These are phyloP conservation scores for Wickerhamiella parazyma DNA, from an alignment of 805 yeast species.

Conservation along the genomic window DNA sequence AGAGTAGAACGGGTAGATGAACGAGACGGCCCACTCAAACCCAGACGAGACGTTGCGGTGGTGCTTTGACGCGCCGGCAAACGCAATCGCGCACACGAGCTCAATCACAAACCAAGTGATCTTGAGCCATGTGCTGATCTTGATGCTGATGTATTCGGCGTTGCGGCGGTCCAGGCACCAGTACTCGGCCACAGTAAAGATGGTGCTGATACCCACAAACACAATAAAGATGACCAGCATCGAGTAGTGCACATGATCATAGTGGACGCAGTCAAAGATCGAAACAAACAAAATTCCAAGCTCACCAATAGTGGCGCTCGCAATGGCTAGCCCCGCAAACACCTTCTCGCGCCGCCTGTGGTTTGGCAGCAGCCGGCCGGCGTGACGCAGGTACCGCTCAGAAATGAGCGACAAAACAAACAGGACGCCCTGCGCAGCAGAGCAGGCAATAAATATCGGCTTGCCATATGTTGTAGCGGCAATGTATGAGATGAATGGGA, in stretches of 20 bases:
- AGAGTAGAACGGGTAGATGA: slow-evolving; percentile 63
- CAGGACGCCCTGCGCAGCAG: slow-evolving; percentile 65
- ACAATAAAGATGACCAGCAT: slow-evolving; percentile 66
- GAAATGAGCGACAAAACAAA: slow-evolving; percentile 48
- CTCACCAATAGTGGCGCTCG: slow-evolving; percentile 45
- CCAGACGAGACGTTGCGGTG: slow-evolving; percentile 39
- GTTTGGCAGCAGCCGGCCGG: slow-evolving; percentile 42
- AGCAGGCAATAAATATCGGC: slow-evolving; percentile 69
- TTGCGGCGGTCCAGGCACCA: slow-evolving; percentile 32
- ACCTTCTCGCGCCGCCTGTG: slow-evolving; percentile 31
- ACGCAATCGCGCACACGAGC: slow-evolving; percentile 51
- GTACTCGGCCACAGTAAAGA: slow-evolving; percentile 35
- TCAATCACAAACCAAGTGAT: slow-evolving; percentile 54
- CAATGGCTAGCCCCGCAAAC: slow-evolving; percentile 32
- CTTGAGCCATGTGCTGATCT: slow-evolving; percentile 37
- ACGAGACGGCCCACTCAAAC: slow-evolving; percentile 81
- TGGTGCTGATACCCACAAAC: slow-evolving; percentile 42
- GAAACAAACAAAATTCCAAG: slow-evolving; percentile 63
- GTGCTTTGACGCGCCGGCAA: slow-evolving; percentile 28
- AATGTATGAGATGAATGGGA: slow-evolving; percentile 63
- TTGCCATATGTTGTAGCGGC: slow-evolving; percentile 71
- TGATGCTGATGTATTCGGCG: slow-evolving; percentile 21
- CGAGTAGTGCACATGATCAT: slow-evolving; percentile 38
- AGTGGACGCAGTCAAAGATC: slow-evolving; percentile 50
- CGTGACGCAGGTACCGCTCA: slow-evolving; percentile 49